Evolutionary conservation across 495 filamentous ascomycete species (phyloP), one percentile per base, ranked within the genome.

Genomic region (Xylaria flabelliformis): DNA sequence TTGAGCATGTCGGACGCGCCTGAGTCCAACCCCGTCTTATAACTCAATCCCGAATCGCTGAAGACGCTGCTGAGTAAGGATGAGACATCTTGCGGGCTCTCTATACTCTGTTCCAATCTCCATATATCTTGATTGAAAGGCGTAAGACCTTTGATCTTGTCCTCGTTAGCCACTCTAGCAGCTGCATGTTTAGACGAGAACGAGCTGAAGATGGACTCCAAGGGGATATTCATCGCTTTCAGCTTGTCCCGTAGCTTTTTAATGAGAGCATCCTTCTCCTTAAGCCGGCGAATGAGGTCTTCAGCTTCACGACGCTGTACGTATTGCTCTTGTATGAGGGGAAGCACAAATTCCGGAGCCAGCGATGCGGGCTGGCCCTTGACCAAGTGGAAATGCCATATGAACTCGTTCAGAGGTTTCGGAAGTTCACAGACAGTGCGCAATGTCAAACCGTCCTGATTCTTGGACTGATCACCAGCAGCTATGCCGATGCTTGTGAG

Each of bases 181-280:
- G 83, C 70, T 69, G 80, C 86, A 67, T 82, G 79, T 66, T 86
- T 88, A 12, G 88, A 85, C 4, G 87, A 84, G 24, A 89, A 86
- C 19, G 89, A 86, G 19, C 91, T 91, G 81, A 97, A 93, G 3
- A 94, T 85, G 29, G 88, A 84, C 17, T 89, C 88, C 6, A 95
- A 80, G 39, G 94, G 92, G 2, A 88, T 85, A 1, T 90, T 88
- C 58, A 89, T 87, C 0, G 88, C 82, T 70, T 93, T 91, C n/a
- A 96, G 83, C 74, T 93, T 94, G 78, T 97, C 93, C 10, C 93
- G 83, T 29, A 97, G 76, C 70, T 90, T 92, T 21, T 85, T 83
- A 69, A 97, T 92, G 21, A 93, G 87, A 74, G 84, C 87, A 79
- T 97, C 94, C 80, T 97, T 97, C 44, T 94, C 90, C 70, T 84